Conservation (phyloP, 1,139 yeast species). For the Blastobotrys illinoisensis region DNA sequence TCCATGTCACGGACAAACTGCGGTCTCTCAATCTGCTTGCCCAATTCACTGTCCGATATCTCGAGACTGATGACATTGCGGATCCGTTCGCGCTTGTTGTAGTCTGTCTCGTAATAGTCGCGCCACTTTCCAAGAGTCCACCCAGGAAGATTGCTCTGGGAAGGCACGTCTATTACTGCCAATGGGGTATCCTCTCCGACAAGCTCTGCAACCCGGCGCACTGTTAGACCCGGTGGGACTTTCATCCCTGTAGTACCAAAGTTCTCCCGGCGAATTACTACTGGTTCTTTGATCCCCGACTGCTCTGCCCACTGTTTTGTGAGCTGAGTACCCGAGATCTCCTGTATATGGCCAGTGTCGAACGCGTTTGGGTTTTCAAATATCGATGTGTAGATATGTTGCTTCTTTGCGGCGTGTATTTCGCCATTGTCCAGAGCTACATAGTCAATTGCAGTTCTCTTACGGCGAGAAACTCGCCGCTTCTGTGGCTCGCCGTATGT, state of each 20-base stretch:
- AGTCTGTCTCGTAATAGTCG: slow-evolving; percentile 53
- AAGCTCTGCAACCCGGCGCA: slow-evolving; percentile 51
- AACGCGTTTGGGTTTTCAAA: slow-evolving; percentile 10
- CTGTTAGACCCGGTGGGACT: slow-evolving; percentile 44
- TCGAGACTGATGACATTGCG: slow-evolving; percentile 80
- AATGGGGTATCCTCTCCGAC: slow-evolving; percentile 62
- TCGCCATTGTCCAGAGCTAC: slow-evolving; percentile 77
- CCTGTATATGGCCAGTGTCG: slow-evolving; percentile 19
- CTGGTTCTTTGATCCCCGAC: slow-evolving; percentile 36
- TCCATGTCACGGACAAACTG: slow-evolving; percentile 61
- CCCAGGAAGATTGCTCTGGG: slow-evolving; percentile 55
- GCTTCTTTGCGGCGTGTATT: slow-evolving; percentile 46
- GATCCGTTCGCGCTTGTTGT: slow-evolving; percentile 53
- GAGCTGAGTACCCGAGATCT: slow-evolving; percentile 34
- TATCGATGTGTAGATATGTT: slow-evolving; percentile 41
- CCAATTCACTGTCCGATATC: slow-evolving; percentile 55
- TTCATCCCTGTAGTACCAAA: slow-evolving; percentile 38
- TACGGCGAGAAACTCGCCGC: slow-evolving; percentile 54
- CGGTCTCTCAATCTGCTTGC: slow-evolving; percentile 55
- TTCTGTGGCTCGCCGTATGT: slow-evolving; percentile 49
- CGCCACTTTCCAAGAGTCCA: slow-evolving; percentile 77
- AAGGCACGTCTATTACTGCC: slow-evolving; percentile 86
- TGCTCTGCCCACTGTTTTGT: slow-evolving; percentile 37
- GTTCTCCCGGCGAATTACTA: slow-evolving; percentile 33
- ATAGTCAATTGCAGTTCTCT: slow-evolving; percentile 58